Conservation (phyloP, 805 yeast genomes). For the Nakazawaea holstii region DNA sequence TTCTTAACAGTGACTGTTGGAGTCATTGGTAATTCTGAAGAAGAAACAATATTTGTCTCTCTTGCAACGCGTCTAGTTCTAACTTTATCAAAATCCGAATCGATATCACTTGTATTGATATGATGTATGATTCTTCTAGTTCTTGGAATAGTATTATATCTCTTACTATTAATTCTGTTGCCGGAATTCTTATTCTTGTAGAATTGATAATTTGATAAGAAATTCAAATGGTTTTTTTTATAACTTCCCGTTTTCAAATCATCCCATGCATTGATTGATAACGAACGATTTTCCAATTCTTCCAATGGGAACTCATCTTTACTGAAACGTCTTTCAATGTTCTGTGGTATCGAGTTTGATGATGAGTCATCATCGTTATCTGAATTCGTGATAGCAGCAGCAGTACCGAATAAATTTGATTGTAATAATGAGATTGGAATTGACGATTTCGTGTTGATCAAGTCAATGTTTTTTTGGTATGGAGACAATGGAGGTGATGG, state of each 20-base stretch:
- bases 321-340: neutral
- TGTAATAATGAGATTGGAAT: slow-evolving; percentile 14
- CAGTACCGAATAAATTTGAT: slow-evolving; percentile 8
- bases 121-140: slow-evolving; percentile 19
- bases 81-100: slow-evolving; percentile 41
- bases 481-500: slow-evolving; percentile 35
- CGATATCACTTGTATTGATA: slow-evolving; percentile 26
- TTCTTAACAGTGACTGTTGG: slow-evolving; percentile 27
- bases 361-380: slow-evolving; percentile 9
- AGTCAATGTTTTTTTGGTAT: slow-evolving; percentile 24
- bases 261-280: slow-evolving; percentile 49
- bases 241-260: slow-evolving; percentile 36
- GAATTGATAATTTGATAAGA: slow-evolving; percentile 46
- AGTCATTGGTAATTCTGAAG: slow-evolving; percentile 8
- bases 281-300: slow-evolving; percentile 36
- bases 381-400: neutral
- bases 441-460: slow-evolving; percentile 21
- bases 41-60: slow-evolving; percentile 25
- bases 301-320: slow-evolving; percentile 40
- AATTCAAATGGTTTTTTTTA: slow-evolving; percentile 44
- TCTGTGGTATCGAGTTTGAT: neutral
- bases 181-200: slow-evolving; percentile 9
- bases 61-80: slow-evolving; percentile 55
- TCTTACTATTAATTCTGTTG: slow-evolving; percentile 11
- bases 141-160: slow-evolving; percentile 23